Conservation (phyloP, 768 basidiomycete genomes). For the Amanita subjunquillea region DNA sequence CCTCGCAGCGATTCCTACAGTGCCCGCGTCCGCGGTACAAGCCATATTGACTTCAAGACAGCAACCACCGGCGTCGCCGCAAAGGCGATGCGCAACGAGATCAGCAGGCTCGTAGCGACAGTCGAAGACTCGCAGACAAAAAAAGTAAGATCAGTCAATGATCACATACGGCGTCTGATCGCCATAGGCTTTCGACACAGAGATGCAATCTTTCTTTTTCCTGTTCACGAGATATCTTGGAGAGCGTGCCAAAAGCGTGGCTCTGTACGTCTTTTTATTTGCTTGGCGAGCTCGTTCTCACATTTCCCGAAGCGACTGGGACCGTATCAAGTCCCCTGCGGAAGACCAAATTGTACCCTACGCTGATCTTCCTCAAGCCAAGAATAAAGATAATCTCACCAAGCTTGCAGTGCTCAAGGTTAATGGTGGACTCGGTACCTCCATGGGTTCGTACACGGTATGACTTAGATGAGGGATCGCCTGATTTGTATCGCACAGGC, state of each 20-base stretch:
- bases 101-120: constrained; percentile 83
- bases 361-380: constrained; percentile 49
- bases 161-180: constrained; percentile 10
- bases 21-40: constrained; percentile 64
- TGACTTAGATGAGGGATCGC: not conserved
- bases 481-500: constrained; percentile 27
- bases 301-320: constrained; percentile 57
- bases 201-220: constrained; percentile 95
- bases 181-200: constrained; percentile 75
- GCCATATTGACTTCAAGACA: constrained; percentile 95
- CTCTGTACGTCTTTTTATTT: constrained; percentile 50
- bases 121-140: constrained; percentile 73
- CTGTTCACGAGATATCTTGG: constrained; percentile 92
- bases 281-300: constrained; percentile 5
- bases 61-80: constrained; percentile 89
- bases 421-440: constrained; percentile 88
- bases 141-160: constrained; percentile 43
- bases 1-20: constrained; percentile 61
- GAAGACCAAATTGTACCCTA: constrained; percentile 83
- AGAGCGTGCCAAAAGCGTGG: constrained; percentile 77
- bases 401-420: constrained; percentile 95
- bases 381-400: constrained; percentile 61
- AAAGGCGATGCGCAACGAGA: constrained; percentile 97
- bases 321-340: constrained; percentile 80
- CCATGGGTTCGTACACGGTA: constrained; percentile 47